Evolutionary conservation across 2,329 filamentous ascomycete species (phyloP), one percentile per base, ranked within the genome.

Genomic region (Botrytis galanthina): DNA sequence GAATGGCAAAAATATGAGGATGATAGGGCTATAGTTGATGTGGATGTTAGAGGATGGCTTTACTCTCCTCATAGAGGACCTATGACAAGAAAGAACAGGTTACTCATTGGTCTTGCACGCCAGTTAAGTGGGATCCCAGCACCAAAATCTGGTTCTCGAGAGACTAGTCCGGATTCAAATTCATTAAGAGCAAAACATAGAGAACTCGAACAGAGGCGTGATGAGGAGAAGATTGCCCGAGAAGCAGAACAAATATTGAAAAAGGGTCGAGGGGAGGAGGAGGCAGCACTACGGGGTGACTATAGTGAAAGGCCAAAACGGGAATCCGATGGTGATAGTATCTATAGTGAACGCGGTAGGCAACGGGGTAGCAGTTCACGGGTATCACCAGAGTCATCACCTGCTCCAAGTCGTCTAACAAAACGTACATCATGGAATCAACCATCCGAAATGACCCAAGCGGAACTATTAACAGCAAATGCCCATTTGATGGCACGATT

Each of bases 41-140:
- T 98, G 9, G 95, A 99, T 81, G 93, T 99, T 37, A 88, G 95
- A 77, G 96, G 96, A 22, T 99, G 97, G 96, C 89, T 98, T 70
- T 99, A 97, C 82, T 90, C 90, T 57, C 95, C 95, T 29, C 93
- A 95, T 79, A 88, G 87, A 77, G 94, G 94, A 0, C 94, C 93
- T 6, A 90, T 98, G 88, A 95, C 89, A 39, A 88, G 95, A 77
- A 94, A 94, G 79, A 97, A 98, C 79, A 89, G 96, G 54, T 86
- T 98, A 75, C 86, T 98, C 78, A 90, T 99, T 71, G 93, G 95
- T 0, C 86, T 98, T 37, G 95, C 95, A 22, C 88, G 95, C 71
- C 92, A 96, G 79, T 84, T 99, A 60, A 97, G 94, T 78, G 96
- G 96, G 0, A 90, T 99, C 51, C 92, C 94, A 44, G 88, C 81